Conservation (phyloP, 192 early-diverging fungal species). For the Geosiphon pyriformis region DNA sequence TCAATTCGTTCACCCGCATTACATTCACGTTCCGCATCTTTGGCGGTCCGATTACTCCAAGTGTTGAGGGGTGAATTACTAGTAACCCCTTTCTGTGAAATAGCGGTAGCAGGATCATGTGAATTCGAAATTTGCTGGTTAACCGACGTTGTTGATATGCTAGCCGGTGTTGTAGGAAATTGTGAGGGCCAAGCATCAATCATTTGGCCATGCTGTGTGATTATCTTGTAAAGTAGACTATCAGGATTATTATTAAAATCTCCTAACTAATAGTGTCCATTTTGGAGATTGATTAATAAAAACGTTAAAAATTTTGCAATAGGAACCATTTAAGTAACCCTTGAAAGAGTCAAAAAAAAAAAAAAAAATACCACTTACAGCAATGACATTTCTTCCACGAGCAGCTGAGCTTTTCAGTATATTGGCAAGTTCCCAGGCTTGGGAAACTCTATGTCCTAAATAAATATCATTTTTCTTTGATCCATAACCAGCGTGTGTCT, state of each 20-base stretch:
- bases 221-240: conserved; percentile 35
- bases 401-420: conserved; percentile 37
- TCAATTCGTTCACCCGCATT: conserved; percentile 44
- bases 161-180: conserved; percentile 31
- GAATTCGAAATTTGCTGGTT: background rate
- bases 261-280: conserved; percentile 33
- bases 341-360: too few relatives aligned
- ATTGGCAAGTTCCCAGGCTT: conserved; percentile 48
- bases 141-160: conserved; percentile 13
- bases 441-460: conserved; percentile 41
- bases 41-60: conserved; percentile 41
- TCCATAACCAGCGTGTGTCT: conserved; percentile 54
- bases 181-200: conserved; percentile 44
- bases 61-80: conserved; percentile 49
- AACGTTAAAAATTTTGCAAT: too few relatives aligned
- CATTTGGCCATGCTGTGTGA: conserved; percentile 41
- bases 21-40: conserved; percentile 30
- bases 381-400: conserved; percentile 49
- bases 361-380: too few relatives aligned
- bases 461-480: conserved; percentile 39
- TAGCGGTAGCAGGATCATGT: conserved; percentile 32
- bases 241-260: conserved; percentile 48
- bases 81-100: conserved; percentile 46
- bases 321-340: too few relatives aligned
- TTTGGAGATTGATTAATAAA: background rate